A percentile compares a stretch with the other conserved stretches of the same genome.
Conservation (phyloP, 2,329 filamentous ascomycete species). For the Fusarium sulawesiense region DNA sequence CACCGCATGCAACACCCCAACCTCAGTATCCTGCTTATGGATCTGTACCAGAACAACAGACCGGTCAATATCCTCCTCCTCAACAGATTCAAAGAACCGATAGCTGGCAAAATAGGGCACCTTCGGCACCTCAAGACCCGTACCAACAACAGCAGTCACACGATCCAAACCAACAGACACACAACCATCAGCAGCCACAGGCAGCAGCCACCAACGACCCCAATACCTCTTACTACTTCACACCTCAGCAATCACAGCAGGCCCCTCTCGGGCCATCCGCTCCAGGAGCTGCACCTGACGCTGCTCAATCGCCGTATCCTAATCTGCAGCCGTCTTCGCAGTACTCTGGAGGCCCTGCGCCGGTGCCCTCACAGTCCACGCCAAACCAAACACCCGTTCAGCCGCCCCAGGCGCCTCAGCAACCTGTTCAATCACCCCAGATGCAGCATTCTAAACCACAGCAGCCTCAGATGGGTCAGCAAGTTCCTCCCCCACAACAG, state of each 20-base stretch:
- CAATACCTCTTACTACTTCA: conserved; percentile 69
- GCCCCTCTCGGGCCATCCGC: conserved; percentile 54
- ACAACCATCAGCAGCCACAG: conserved; percentile 47
- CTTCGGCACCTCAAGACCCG: conserved; percentile 52
- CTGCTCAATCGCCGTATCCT: conserved; percentile 63
- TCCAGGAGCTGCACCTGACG: conserved; percentile 55
- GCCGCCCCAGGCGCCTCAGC: conserved; percentile 50
- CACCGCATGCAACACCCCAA: conserved; percentile 47
- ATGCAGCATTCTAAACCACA: conserved; percentile 48
- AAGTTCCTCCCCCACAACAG: conserved; percentile 48
- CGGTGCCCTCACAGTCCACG: conserved; percentile 49
- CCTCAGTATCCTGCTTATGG: conserved; percentile 58
- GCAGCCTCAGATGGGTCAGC: conserved; percentile 45
- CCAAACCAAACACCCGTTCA: conserved; percentile 46
- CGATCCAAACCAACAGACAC: conserved; percentile 46
- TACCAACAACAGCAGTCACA: conserved; percentile 45
- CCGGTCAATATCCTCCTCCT: conserved; percentile 58
- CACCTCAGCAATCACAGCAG: conserved; percentile 52
- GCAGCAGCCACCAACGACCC: conserved; percentile 58
- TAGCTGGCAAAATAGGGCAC: conserved; percentile 61
- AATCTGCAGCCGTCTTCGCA: conserved; percentile 61
- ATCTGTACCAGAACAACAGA: conserved; percentile 54
- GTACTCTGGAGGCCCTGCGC: conserved; percentile 58
- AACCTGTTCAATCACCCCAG: conserved; percentile 22
- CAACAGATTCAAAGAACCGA: conserved; percentile 61